Evolutionary conservation across 2,329 filamentous ascomycete species (phyloP).

Genomic region (Kalaharituber pfeilii): DNA sequence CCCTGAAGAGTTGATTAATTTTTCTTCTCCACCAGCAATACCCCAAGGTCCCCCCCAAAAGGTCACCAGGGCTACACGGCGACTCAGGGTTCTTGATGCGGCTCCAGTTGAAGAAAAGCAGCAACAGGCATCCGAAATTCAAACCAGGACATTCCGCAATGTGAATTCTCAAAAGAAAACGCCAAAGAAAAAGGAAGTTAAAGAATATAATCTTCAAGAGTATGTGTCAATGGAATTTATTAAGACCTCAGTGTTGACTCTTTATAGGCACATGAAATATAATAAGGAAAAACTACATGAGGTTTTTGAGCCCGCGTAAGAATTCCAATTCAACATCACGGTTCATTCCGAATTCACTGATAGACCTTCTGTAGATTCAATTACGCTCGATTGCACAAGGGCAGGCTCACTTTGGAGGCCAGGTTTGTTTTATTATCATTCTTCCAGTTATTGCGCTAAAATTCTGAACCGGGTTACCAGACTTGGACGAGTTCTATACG

Average conservation of each 20-base stretch:
- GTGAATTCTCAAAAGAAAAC: neutral
- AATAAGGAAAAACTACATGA: neutral
- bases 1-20: neutral
- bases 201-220: neutral
- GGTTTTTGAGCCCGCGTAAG: neutral
- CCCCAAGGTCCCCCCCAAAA: neutral
- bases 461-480: conserved; percentile 2
- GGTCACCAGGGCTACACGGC: neutral
- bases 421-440: conserved; percentile 4
- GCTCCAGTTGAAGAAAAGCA: neutral
- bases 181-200: neutral
- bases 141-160: neutral
- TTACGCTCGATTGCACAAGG: conserved; percentile 10
- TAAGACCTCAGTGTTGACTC: no score
- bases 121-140: neutral
- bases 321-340: neutral
- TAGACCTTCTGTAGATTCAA: conserved; percentile 4
- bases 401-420: conserved; percentile 13
- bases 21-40: neutral
- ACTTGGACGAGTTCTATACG: conserved; percentile 10
- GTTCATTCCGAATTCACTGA: no score
- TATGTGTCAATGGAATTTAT: neutral
- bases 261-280: neutral
- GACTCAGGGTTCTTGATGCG: neutral
- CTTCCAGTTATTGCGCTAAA: neutral